Conservation (phyloP, 1,284 basidiomycete genomes). For the Melanopsichium pennsylvanicum region DNA sequence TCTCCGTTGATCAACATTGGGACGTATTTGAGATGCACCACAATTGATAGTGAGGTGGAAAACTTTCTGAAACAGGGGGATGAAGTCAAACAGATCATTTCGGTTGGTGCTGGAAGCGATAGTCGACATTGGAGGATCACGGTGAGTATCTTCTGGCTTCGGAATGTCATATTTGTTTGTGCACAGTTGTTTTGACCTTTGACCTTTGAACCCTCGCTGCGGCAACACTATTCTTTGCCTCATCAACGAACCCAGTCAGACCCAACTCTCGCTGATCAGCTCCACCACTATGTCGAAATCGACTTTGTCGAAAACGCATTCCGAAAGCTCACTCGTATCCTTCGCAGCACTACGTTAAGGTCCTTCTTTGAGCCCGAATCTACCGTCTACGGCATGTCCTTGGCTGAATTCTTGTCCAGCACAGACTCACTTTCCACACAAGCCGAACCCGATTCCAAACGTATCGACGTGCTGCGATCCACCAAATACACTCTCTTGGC, state of each 20-base stretch:
- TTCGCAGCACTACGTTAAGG: constrained; percentile 73
- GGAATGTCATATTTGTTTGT: not conserved
- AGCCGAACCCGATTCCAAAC: not conserved
- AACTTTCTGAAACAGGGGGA: constrained; percentile 72
- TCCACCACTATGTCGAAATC: constrained; percentile 79
- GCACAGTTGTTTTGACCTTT: too few relatives aligned
- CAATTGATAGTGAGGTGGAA: constrained; percentile 80
- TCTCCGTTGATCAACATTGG: constrained; percentile 93
- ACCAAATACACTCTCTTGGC: constrained; percentile 33
- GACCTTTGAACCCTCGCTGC: too few relatives aligned
- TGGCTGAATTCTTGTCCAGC: too few relatives aligned
- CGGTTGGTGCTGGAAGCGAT: constrained; percentile 90
- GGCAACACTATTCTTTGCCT: too few relatives aligned
- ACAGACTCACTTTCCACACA: too few relatives aligned
- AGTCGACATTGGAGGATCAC: constrained; percentile 88
- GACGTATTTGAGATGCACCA: constrained; percentile 83
- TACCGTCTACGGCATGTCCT: too few relatives aligned
- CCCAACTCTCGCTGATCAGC: constrained; percentile 54
- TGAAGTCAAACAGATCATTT: constrained; percentile 77
- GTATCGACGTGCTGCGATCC: constrained; percentile 11
- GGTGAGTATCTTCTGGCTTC: constrained; percentile 70
- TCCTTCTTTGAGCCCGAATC: constrained; percentile 10
- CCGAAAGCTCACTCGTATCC: constrained; percentile 83
- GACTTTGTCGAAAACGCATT: constrained; percentile 86
- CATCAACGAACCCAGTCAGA: constrained; percentile 64